Base-by-base conservation (phyloP, 345 rosid species). In the Salix viminalis region DNA sequence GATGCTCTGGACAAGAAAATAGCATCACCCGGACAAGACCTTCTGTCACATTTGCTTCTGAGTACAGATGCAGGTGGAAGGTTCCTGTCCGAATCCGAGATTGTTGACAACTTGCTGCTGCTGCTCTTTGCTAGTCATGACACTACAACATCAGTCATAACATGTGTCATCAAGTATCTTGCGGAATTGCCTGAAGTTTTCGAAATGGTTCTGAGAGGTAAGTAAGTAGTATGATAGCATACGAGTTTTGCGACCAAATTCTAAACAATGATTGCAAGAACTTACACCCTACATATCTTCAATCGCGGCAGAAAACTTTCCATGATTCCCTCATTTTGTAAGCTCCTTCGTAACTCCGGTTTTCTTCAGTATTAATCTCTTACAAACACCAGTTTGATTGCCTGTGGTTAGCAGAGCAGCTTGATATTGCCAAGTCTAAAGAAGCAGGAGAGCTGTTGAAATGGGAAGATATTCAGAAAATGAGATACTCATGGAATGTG, bases 61-160 rank as follows among this genome's bases (percentile, higher is more conserved):
- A 73, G 61, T 44, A 21, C 54, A 16, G 79, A 83, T 39, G 76
- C 75, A 24, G 66, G 68, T 62, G 83, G 86, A 24, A 83, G 46
- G 74, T 68, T 79, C 73, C 79, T 83, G 73, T 68, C 86, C 2
- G 83, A 83, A 60, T 52, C 32, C 16, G 86, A 83, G 81, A 77
- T 83, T 30, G 54, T 83, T n/a, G 76, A 83, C 44, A 80, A 83
- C 73, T 74, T 74, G 8, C 15, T 83, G 58, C 16, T 76, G 14
- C 32, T 83, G 54, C 77, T 83, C 19, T 83, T 76, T 74, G 86
- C 86, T 4, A 83, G 81, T 34, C 81, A 79, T 52, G 86, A 83
- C 61, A 83, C 80, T 14, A 61, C 79, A 28, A 75, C 75, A 44
- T 75, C 80, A 0, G 62, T 74, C 5, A 48, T 79, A 62, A 76